phyloP scores from a whole-genome alignment of 1,284 basidiomycete species.

The Malassezia japonica region DNA sequence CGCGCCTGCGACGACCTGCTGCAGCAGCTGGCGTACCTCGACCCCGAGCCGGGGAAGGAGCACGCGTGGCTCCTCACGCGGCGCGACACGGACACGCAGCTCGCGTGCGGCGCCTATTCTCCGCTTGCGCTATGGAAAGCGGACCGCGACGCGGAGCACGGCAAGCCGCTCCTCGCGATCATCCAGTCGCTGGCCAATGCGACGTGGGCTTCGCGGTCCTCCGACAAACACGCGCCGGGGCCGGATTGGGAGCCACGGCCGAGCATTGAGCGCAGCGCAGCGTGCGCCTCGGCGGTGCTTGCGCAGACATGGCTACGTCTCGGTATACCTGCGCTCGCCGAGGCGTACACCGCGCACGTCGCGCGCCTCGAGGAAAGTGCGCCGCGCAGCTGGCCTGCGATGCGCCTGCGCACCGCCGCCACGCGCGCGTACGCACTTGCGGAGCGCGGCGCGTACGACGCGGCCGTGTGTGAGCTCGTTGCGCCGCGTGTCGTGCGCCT shows the following conservation, averaged over 20 bases:
- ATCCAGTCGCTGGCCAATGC: conserved; percentile 8
- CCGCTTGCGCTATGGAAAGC: conserved; percentile 13
- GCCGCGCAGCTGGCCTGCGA: neutral
- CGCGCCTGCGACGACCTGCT: conserved; percentile 16
- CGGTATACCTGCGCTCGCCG: conserved; percentile 6
- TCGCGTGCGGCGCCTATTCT: conserved; percentile 10
- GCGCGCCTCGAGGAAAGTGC: neutral
- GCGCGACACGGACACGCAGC: neutral
- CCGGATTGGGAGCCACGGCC: conserved; percentile 16
- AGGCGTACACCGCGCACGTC: conserved; percentile 9
- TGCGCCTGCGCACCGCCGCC: conserved; percentile 2
- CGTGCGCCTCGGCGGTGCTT: conserved; percentile 13
- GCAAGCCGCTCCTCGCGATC: conserved; percentile 7
- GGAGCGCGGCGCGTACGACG: conserved; percentile 10
- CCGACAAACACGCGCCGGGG: neutral
- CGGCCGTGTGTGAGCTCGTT: neutral
- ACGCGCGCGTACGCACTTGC: conserved; percentile 1
- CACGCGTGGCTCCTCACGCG: conserved; percentile 6
- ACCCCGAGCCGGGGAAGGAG: neutral
- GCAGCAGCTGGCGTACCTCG: conserved; percentile 10
- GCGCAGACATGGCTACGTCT: conserved; percentile 13
- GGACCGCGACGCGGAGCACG: conserved; percentile 1
- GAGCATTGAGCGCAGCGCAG: conserved; percentile 15
- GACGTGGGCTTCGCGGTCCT: conserved; percentile 6
- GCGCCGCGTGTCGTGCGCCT: neutral